Base-by-base conservation (phyloP, 176 grass and related monocot genomes). In the Stipa capillata region DNA sequence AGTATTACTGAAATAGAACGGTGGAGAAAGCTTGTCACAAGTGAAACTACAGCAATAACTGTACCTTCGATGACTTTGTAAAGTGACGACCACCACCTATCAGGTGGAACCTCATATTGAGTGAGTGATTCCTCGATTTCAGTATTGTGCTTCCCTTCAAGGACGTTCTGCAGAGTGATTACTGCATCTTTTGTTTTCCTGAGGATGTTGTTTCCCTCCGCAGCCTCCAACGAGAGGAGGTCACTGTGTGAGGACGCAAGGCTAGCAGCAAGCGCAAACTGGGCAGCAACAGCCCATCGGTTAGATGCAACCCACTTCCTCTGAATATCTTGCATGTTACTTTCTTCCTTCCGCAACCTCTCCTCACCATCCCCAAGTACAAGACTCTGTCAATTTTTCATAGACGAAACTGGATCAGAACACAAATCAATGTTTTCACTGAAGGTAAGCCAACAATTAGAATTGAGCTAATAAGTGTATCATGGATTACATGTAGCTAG, bases 41-140 rank as follows among this genome's bases (percentile, higher is more conserved):
- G 23, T 23, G 7, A 72, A 69, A 65, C 8, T 56, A 11, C 2
- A 37, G 21, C 59, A 64, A 20, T 24, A 58, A 65, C 1, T 21
- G 39, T 94, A 99, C 97, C 92, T 99, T 99, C 92, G 12, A 99
- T 76, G 32, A 99, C 81, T 89, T 84, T 99, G 87, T 96, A 99
- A 69, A 99, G 90, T 44, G 97, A 93, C 21, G 97, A 96, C 97
- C 97, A 99, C 97, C 97, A 99, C 72, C 92, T 81, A 42, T 93
- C 90, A 80, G 82, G 36, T 54, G 92, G 87, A 70, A 95, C 84
- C 54, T 95, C 65, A 58, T 87, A 88, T 40, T 89, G 85, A 42
- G 66, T 79, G 50, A 99, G 84, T 56, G 90, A 79, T 49, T 95
- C 97, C 15, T 96, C 86, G 7, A 99, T 99, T 87, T 99, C 92